Base-by-base conservation (phyloP, 768 basidiomycete genomes). In the Leccinellum albellum region DNA sequence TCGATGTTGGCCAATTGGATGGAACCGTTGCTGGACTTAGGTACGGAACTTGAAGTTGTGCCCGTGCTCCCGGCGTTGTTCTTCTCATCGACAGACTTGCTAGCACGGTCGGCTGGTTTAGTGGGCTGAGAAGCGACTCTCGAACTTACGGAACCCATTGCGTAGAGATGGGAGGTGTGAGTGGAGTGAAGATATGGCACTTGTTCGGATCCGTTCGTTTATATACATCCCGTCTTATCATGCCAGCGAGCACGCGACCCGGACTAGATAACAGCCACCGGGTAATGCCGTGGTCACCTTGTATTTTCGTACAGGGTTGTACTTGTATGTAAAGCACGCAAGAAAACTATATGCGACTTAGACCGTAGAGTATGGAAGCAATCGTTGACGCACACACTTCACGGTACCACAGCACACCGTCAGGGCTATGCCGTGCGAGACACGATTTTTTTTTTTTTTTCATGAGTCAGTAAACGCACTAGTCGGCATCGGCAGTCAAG, bases 1-100 rank as follows among this genome's bases (percentile, higher is more conserved):
- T 79, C 73, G 44, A 92, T 65, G 61, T 82, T 85, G 48, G 76
- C 69, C 28, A 82, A 69, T 45, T 85, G 79, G 51, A 92, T 73
- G 33, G 87, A 74, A 28, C 90, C 90, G 62, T 85, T 77, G 40
- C 71, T 62, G 3, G 90, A 88, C 64, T 50, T 68, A 31, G 70
- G 70, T 33, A 45, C 52, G 12, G 68, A 50, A n/a, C n/a, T n/a
- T 40, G 50, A 23, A 33, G 44, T 13, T 7, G 4, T 15, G 35
- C 46, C 54, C 21, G 45, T 32, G 40, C 5, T 33, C 52, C 55
- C 55, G 21, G 47, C 17, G 17, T 23, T 54, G 14, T 21, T 40
- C 57, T 72, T 72, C 63, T 72, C 70, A 49, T 72, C 68, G 3
- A 68, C 37, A 10, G 61, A 64, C 51, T 57, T 60, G 52, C 59